These are phyloP conservation scores for Tetraselmis striata DNA, from an alignment of 139 green algal species.

Conservation along the genomic window DNA sequence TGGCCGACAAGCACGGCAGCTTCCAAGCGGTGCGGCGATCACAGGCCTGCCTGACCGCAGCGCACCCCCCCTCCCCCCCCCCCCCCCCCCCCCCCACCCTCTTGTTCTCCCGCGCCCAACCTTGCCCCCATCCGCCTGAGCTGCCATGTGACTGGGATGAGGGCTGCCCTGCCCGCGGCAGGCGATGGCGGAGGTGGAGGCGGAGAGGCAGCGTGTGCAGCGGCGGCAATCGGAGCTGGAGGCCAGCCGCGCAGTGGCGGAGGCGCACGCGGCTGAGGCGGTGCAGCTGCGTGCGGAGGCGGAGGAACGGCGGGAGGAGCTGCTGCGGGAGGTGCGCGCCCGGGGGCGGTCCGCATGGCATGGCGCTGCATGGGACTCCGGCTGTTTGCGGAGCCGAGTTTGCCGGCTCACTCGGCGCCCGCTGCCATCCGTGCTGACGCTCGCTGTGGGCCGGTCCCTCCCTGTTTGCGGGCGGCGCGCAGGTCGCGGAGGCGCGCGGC, in stretches of 20 bases:
- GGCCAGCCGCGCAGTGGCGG: constrained; percentile 1
- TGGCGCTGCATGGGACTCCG: too few species aligned
- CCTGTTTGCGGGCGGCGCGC: too few species aligned
- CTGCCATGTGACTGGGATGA: too few species aligned
- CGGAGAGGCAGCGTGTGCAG: background rate
- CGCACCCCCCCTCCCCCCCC: too few species aligned
- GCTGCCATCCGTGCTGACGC: too few species aligned
- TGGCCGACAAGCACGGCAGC: background rate
- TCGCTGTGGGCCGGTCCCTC: too few species aligned
- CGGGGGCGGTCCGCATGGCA: background rate
- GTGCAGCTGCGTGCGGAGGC: background rate
- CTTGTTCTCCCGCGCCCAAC: too few species aligned
- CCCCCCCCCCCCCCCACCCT: too few species aligned
- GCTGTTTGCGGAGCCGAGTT: too few species aligned
- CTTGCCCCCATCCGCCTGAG: too few species aligned
- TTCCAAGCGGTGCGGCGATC: background rate
- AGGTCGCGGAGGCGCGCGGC: background rate
- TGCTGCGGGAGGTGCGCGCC: constrained; percentile 2
- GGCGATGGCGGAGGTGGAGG: constrained; percentile 16
- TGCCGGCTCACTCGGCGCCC: too few species aligned
- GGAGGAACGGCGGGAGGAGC: background rate
- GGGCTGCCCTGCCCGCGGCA: background rate
- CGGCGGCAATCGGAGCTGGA: constrained; percentile 15
- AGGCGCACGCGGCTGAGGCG: background rate
- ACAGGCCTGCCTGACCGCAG: background rate